Evolutionary conservation across 2,329 filamentous ascomycete species (phyloP), one percentile per base, ranked within the genome.

Genomic region (Claviceps sp.): DNA sequence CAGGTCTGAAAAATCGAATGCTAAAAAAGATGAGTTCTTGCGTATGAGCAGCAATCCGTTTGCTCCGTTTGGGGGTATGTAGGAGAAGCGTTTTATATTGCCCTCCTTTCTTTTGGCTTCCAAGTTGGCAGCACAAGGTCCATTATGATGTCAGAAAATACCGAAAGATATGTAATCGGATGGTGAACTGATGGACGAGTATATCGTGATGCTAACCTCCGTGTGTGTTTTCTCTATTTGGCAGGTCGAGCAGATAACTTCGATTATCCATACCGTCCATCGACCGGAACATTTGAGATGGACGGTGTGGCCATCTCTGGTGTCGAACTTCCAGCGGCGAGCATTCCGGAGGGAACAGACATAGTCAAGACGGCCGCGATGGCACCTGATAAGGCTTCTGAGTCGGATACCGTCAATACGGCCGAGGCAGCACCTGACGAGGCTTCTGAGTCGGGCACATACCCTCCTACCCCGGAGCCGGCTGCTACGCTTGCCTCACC

Each of bases 51-150:
- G 47, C 44, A 69, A 72, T 49, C 65, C 70, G 2, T 72, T 74
- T 58, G 69, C 68, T 1, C 65, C 68, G 11, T 73, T 73, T 61
- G 70, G 71, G 64, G 71, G 72, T 73, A 34, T 34, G 29, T 34
- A 58, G 63, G 54, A 54, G 36, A 22, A 36, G 45, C 6, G 4
- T 37, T 47, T 47, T 17, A 9, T 5, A 16, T 34, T 34, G 34
- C n/a, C 11, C 29, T 9, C 29, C 29, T 34, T 34, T 34, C 3
- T 34, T 34, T 34, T 34, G 29, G 29, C 29, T 34, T 34, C 29
- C 29, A 11, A 34, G 8, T 29, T 0, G 26, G 26, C 26, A 29
- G 29, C 29, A 34, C 3, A 34, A 4, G 9, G 29, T 4, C 9
- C 29, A 34, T 34, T 11, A 3, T 34, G 29, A 34, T 11, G 1